Evolutionary conservation across 1,284 basidiomycete genomes (phyloP).

Genomic region (Rhodotorula sp.): DNA sequence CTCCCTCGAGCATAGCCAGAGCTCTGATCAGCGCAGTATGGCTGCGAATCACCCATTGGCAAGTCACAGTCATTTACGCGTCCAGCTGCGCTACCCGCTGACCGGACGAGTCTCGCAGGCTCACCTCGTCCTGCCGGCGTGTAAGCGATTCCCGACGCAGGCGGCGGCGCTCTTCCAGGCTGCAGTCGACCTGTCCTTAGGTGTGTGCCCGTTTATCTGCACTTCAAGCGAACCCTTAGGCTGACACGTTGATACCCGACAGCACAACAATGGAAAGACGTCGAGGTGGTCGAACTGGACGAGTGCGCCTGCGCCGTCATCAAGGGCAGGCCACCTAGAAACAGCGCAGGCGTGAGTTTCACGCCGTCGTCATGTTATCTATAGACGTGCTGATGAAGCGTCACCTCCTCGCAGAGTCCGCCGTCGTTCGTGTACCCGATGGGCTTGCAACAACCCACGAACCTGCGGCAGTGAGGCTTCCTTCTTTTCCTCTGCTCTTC

Average conservation of each 20-base stretch:
- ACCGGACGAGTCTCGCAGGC: slow-evolving; percentile 5
- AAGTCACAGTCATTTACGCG: not conserved
- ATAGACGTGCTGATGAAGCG: not conserved
- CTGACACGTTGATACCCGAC: not conserved
- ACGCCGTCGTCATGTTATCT: accelerated
- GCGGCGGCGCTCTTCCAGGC: slow-evolving; percentile 47
- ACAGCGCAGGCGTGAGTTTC: slow-evolving; percentile 13
- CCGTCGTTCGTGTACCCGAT: slow-evolving; percentile 25
- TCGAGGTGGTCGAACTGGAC: slow-evolving; percentile 30
- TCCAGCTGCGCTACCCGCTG: not conserved
- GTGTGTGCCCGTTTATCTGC: slow-evolving; percentile 1
- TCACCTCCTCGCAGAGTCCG: slow-evolving; percentile 1
- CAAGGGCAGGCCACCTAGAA: slow-evolving; percentile 7
- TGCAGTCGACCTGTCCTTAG: slow-evolving; percentile 46
- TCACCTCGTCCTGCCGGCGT: slow-evolving; percentile 19
- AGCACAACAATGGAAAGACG: slow-evolving; percentile 41
- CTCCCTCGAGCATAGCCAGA: not conserved
- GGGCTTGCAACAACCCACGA: slow-evolving; percentile 19
- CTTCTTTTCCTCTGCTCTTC: not conserved
- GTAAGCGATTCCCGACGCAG: slow-evolving; percentile 44
- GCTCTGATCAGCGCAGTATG: not conserved
- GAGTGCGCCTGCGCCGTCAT: slow-evolving; percentile 24
- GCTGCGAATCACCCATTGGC: not conserved
- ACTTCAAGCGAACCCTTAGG: not conserved
- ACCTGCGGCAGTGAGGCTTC: slow-evolving; percentile 19